Base-by-base conservation (phyloP, 805 yeast species). In the Kuraishia cidri region DNA sequence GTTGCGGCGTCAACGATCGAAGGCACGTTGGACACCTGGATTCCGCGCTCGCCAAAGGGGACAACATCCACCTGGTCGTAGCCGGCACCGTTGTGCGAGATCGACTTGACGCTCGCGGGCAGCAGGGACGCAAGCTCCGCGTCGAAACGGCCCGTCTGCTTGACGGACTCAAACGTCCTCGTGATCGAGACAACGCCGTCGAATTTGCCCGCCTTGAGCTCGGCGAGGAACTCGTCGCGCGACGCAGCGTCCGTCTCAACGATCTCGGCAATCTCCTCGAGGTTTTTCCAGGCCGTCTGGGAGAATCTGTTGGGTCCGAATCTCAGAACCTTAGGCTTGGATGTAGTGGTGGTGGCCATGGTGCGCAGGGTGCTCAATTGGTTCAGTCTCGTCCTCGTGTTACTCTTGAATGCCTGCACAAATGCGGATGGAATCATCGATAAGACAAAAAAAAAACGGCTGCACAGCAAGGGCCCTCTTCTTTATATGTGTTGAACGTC, bases 261-360 rank as follows among this genome's bases (percentile, higher is more conserved):
- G n/a, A 78, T 62, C 29, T 72, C 66, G 4, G 66, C 70, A 5
- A 66, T 46, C 27, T 66, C 46, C 8, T 50, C 44, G 13, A 83
- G 55, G 17, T 66, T 60, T n/a, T 62, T 58, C 90, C 92, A 84
- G 27, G 78, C 81, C 21, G 68, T 60, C 24, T 68, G 70, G 28
- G 86, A 88, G 48, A 61, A 78, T 32, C 56, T 51, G 29, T 75
- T 64, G 10, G 67, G 63, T 5, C 87, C 90, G 23, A 86, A 52
- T 53, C 84, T 65, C 17, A 86, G 62, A 8, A 85, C 74, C 40
- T 72, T 70, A 31, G 83, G 78, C 45, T 67, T 68, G 9, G 52
- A 35, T 35, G 48, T 40, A 1, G 45, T 32, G 20, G 54, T n/a
- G n/a, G n/a, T n/a, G n/a, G n/a, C n/a, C n/a, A n/a, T n/a, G n/a